A percentile compares a stretch with the other conserved stretches of the same genome.
These are phyloP conservation scores for Serendipita sp. DNA, from an alignment of 768 basidiomycete genomes.

Conservation along the genomic window DNA sequence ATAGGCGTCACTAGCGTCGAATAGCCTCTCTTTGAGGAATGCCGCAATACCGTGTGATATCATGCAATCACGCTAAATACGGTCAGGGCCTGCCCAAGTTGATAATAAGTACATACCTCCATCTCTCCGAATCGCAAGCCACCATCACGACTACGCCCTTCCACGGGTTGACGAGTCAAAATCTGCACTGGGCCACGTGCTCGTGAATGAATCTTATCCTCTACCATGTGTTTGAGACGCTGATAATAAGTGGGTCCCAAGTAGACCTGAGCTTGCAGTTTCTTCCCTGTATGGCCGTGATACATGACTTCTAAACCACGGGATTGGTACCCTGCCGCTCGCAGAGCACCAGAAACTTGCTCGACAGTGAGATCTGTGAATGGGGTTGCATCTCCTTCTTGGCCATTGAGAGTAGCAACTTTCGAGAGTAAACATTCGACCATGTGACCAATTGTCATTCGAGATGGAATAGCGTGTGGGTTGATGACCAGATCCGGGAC, in stretches of 20 bases:
- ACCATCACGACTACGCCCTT: conserved; percentile 96
- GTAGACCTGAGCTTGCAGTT: conserved; percentile 95
- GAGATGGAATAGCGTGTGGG: conserved; percentile 97
- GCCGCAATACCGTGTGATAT: conserved; percentile 97
- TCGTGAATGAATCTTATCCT: conserved; percentile 98
- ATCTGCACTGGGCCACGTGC: conserved; percentile 97
- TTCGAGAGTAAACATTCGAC: conserved; percentile 96
- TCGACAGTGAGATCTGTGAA: conserved; percentile 98
- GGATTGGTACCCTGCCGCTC: conserved; percentile 85
- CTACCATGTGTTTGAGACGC: conserved; percentile 98
- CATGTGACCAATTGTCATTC: conserved; percentile 99
- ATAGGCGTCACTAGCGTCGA: conserved; percentile 85
- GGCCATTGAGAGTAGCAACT: conserved; percentile 87
- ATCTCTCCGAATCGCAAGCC: conserved; percentile 99
- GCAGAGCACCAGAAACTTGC: conserved; percentile 82
- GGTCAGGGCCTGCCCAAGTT: neutral
- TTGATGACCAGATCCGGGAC: conserved; percentile 97
- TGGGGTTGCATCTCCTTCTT: conserved; percentile 96
- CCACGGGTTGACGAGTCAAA: conserved; percentile 90
- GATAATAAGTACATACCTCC: conserved; percentile 34
- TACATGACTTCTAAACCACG: conserved; percentile 98
- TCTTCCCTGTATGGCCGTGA: conserved; percentile 95
- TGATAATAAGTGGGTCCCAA: conserved; percentile 99
- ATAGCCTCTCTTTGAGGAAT: conserved; percentile 93
- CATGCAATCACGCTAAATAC: conserved; percentile 77